Evolutionary conservation across 2,329 filamentous ascomycete genomes (phyloP), one percentile per base, ranked within the genome.

Genomic region (Penicillium concentricum): DNA sequence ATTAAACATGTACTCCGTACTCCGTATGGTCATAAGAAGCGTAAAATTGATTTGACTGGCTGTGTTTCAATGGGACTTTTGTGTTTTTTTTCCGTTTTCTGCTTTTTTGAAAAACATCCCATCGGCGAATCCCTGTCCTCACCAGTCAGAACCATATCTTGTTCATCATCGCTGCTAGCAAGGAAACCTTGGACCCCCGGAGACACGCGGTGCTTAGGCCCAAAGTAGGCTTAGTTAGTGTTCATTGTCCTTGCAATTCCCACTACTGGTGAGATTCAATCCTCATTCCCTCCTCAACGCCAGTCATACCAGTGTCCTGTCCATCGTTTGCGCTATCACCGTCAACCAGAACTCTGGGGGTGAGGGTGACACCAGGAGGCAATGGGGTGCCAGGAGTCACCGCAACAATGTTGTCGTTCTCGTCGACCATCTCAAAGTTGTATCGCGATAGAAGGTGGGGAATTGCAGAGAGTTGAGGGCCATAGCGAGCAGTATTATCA

Each of bases 351-450:
- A 92, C 83, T 70, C 87, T 89, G 1, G 82, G 85, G 72, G 83
- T 82, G 3, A 85, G 86, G 13, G 83, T 78, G 59, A 84, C 83
- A 16, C 72, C 69, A n/a, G 80, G 81, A 9, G 84, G 80, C 15
- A 85, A 81, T 2, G 82, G 84, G 2, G 84, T 81, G 6, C 92
- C 91, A 0, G 92, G 92, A 3, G 92, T 97, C 28, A 87, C 82
- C 2, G 92, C 91, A 22, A 93, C 90, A 7, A 96, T 87, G 54
- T 95, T 88, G 57, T 92, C 93, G 47, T 91, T 84, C 77, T 99
- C 94, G 73, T 99, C 91, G 43, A 97, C 89, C 67, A 96, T 97
- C 72, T 99, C 92, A 72, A 97, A 97, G 76, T 97, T 95, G 78
- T 97, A 99, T 53, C 92, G 84, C 62, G 92, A 96, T 12, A 99